Percentiles rank a stretch among this genome's conserved stretches.
These are phyloP conservation scores for Colletotrichum cereale DNA, from an alignment of 2,329 filamentous ascomycete genomes.

Conservation along the genomic window DNA sequence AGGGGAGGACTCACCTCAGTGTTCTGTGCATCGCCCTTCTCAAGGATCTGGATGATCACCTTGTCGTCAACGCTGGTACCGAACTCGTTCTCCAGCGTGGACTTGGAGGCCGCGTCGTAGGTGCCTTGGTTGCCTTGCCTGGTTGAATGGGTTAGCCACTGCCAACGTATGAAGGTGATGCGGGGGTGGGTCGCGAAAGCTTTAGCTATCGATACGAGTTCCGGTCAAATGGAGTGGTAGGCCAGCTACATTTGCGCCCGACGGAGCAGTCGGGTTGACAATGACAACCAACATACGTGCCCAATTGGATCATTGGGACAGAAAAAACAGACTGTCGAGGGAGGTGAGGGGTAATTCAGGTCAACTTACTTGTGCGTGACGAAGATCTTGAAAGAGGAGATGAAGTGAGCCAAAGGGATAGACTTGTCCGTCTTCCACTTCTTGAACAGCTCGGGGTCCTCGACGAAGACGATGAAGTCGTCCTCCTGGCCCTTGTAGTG, in stretches of 20 bases:
- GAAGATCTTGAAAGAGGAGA: constrained; percentile 91
- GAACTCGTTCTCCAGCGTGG: constrained; percentile 85
- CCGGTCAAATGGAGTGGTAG: background rate
- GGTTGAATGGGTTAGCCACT: constrained; percentile 20
- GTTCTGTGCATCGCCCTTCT: constrained; percentile 78
- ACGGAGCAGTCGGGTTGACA: too few relatives aligned
- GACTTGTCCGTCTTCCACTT: constrained; percentile 87
- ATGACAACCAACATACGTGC: background rate
- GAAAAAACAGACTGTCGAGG: background rate
- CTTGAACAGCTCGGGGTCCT: constrained; percentile 72
- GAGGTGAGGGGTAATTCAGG: constrained; percentile 8
- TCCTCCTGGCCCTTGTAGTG: constrained; percentile 82
- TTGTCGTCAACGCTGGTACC: constrained; percentile 84
- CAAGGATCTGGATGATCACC: constrained; percentile 83
- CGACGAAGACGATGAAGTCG: constrained; percentile 71
- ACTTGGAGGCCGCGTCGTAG: constrained; percentile 81
- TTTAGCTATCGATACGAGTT: background rate
- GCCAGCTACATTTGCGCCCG: background rate
- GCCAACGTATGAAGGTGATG: background rate
- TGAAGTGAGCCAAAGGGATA: constrained; percentile 84
- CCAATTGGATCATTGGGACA: background rate
- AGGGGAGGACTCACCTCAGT: constrained; percentile 57
- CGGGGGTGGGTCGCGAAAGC: background rate
- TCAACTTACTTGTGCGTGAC: constrained; percentile 84
- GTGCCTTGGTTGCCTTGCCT: constrained; percentile 90